Evolutionary conservation across 441 rosid genomes (phyloP), one percentile per base, ranked within the genome.

Genomic region (Erodium trifolium): DNA sequence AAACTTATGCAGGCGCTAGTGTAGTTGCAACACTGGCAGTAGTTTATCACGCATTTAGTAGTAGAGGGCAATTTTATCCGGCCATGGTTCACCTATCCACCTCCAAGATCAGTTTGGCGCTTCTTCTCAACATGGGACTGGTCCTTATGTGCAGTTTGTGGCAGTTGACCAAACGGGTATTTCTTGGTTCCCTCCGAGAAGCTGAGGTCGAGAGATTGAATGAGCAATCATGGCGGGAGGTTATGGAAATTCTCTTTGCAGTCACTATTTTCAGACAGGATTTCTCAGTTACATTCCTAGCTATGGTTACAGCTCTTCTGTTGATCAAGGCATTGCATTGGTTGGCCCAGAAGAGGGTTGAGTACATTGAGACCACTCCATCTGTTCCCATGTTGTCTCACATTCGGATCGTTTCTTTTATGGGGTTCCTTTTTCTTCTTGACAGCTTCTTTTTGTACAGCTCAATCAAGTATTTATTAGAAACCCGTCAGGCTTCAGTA

Each of bases 161-260:
- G 97, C 95, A 89, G 71, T 77, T 93, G 62, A 86, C 81, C 64
- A 93, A 88, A 75, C 69, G 82, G 16, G 19, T 93, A 17, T 93
- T 91, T 79, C 88, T 91, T 55, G 97, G 99, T 51, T 72, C 91
- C 11, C 96, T 93, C 13, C 87, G 99, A 0, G 99, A 94, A 82
- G 97, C 96, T 12, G 96, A 94, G 65, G 86, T 94, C 11, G 99
- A 91, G 84, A 84, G 97, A 71, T 75, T 94, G 41, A 94, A 94
- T 67, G 99, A 91, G 78, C 99, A 91, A 69, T 88, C 92, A 1
- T 90, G 97, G 97, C 87, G 99, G 68, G 99, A 93, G 75, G 86
- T 91, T 66, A 90, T 91, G 97, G 99, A 94, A 78, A 87, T 91
- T 73, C 96, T 94, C 77, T 94, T 94, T 69, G 97, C 96, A 1